Conservation (phyloP, 495 filamentous ascomycete species). For the Immersiella caudata region DNA sequence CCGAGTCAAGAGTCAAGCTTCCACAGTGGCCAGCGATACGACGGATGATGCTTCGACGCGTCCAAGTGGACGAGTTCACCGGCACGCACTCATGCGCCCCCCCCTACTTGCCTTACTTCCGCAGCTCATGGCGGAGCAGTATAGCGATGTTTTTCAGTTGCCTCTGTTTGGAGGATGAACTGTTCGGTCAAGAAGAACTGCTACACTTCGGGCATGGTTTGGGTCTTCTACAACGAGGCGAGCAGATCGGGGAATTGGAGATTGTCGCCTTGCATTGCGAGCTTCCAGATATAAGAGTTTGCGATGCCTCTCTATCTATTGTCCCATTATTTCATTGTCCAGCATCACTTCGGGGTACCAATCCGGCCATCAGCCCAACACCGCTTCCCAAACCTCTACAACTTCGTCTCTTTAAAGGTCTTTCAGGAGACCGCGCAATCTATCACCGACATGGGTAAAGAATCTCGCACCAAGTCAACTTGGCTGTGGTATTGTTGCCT, state of each 20-base stretch:
- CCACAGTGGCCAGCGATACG: background rate
- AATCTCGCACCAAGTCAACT: background rate
- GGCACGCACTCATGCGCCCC: conserved; percentile 4
- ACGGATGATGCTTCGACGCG: background rate
- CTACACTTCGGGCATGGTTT: background rate
- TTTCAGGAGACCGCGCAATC: background rate
- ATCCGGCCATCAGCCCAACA: background rate
- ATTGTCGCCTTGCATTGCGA: background rate
- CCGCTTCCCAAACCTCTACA: background rate
- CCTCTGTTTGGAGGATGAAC: conserved; percentile 4
- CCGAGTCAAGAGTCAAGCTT: background rate
- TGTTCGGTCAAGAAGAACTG: conserved; percentile 6
- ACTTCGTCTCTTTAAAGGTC: background rate
- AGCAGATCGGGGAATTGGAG: background rate
- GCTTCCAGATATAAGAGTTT: background rate
- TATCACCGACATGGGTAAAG: background rate
- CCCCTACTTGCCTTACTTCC: conserved; percentile 19
- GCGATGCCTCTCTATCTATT: background rate
- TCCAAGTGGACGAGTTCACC: conserved; percentile 7
- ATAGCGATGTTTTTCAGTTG: conserved; percentile 12
- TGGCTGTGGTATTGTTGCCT: conserved; percentile 7
- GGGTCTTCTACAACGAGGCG: background rate
- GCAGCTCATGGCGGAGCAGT: conserved; percentile 21
- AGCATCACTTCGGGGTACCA: background rate
- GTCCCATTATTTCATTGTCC: background rate